phyloP scores from a whole-genome alignment of 2,329 filamentous ascomycete genomes.

The Aspergillus sp. region DNA sequence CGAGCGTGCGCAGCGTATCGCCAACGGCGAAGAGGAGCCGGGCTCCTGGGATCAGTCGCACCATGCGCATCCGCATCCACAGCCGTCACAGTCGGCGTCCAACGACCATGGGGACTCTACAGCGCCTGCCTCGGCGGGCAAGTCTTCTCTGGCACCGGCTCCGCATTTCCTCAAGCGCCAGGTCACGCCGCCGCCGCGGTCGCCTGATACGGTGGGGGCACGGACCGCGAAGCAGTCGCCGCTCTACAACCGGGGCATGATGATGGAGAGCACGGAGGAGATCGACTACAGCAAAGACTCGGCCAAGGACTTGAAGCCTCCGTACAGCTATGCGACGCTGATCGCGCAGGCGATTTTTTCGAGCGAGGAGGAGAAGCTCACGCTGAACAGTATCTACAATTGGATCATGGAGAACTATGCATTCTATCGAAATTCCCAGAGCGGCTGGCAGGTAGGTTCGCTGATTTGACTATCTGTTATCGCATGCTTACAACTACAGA shows the following conservation, averaged over 20 bases:
- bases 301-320: conserved; percentile 85
- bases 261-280: conserved; percentile 45
- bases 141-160: conserved; percentile 32
- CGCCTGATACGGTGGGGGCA: conserved; percentile 30
- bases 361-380: conserved; percentile 77
- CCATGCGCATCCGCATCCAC: conserved; percentile 2
- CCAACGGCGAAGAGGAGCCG: conserved; percentile 31
- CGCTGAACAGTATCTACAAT: conserved; percentile 83
- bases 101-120: conserved; percentile 8
- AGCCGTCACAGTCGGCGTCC: conserved; percentile 12
- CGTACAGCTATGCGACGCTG: conserved; percentile 92
- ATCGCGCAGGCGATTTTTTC: conserved; percentile 94
- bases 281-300: conserved; percentile 61
- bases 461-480: too few species aligned
- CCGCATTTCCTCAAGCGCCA: conserved; percentile 37
- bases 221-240: conserved; percentile 38
- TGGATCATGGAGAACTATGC: conserved; percentile 88
- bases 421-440: conserved; percentile 78
- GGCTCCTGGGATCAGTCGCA: conserved; percentile 21
- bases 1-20: conserved; percentile 51
- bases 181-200: conserved; percentile 32
- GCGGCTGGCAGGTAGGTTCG: conserved; percentile 98
- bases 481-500: too few species aligned
- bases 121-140: conserved; percentile 16
- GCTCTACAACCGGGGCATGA: conserved; percentile 41